Base-by-base conservation (phyloP, 169 alveolate genomes). In the Condylostoma magnum region DNA sequence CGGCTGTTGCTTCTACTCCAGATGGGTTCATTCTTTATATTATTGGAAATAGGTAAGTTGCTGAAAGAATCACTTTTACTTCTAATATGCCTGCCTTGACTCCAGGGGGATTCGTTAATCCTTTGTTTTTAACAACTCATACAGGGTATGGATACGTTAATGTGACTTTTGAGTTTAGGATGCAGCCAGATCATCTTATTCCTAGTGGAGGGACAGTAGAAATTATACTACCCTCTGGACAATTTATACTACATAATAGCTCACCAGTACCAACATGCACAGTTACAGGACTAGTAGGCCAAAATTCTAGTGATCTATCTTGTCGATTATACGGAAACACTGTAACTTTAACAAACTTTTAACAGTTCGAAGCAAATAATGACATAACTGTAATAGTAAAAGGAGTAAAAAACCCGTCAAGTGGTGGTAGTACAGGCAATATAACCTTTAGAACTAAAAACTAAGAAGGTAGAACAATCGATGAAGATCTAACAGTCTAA, bases 351-450 rank as follows among this genome's bases (percentile, higher is more conserved):
- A 4, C 47, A 0, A 27, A 37, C 2, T 47, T 50, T 15, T 41
- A 33, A 31, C 15, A 48, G 28, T 20, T 48, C 10, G 12, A 67
- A 15, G 2, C 37, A 33, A 65, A 36, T 4, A 8, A 5, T 25
- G 18, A 15, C 8, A 30, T 67, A 1, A 30, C 12, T 10, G 22
- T 67, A 18, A 10, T 31, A 31, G 31, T 50, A 1, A 6, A 6
- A 27, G 76, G 76, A 20, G 44, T 67, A 15, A 67, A 67, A 47
- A 67, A 67, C 33, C 76, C 76, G 8, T 25, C 67, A 18, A 22
- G 38, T 46, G 1, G 46, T 4, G 76, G 76, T 6, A 10, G 53
- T 12, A 27, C 38, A 10, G 65, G 65, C 0, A 67, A 20, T 50
- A 15, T 46, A 12, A n/a, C 12, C 12, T 67, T 12, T 51, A 27